Evolutionary conservation across 2,329 filamentous ascomycete species (phyloP), one percentile per base, ranked within the genome.

Genomic region (Apiospora malaysiana): DNA sequence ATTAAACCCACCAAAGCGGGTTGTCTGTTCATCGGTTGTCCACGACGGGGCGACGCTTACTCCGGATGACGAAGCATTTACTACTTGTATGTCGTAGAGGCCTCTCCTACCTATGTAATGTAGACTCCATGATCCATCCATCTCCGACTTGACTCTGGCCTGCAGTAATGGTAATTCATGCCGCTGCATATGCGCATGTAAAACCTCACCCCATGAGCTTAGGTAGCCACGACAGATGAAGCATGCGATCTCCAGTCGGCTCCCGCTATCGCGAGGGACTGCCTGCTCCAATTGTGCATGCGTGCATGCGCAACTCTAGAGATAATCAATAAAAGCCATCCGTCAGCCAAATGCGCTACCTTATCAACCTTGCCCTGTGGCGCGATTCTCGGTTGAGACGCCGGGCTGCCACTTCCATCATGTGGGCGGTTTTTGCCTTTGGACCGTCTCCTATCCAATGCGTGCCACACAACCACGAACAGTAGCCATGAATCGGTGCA

Each of bases 311-410:
- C 51, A 59, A 59, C 51, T 59, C 10, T 37, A 37, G 51, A 59
- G 16, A 59, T 37, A 9, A 59, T 59, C 18, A 40, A 40, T n/a
- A 18, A 40, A n/a, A 63, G 56, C 56, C 56, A 63, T 63, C 56
- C 56, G 56, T 63, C 56, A 63, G 56, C 56, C 56, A 63, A 63
- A n/a, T 63, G 56, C 56, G 18, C 56, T 63, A 63, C 56, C 27
- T 63, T 63, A n/a, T n/a, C 56, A 63, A 63, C 56, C 56, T 63
- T 63, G 56, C 56, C 56, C 56, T 63, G 56, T 63, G 56, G 56
- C 56, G 56, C 56, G 40, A n/a, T 63, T n/a, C 32, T 63, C 56
- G 56, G 56, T 63, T 63, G 56, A 63, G 56, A 63, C 51, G 56
- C 56, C 32, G 56, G 32, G 18, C 21, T 56, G 40, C 51, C 51